A percentile compares a stretch with the other conserved stretches of the same genome.
Conservation (phyloP, 2,329 filamentous ascomycete genomes). For the Mariannaea elegans region DNA sequence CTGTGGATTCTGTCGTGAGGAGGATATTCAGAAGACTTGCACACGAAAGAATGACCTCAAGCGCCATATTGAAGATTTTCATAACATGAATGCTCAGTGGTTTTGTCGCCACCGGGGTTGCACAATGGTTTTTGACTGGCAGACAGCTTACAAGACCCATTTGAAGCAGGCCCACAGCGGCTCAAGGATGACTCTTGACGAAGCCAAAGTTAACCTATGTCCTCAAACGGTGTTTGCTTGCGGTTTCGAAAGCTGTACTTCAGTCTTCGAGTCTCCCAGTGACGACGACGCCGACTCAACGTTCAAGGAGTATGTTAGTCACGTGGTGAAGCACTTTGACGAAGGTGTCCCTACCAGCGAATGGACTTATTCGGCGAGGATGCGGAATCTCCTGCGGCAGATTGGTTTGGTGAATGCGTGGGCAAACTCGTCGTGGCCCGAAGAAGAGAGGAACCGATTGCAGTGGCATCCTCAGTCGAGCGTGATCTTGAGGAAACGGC, state of each 20-base stretch:
- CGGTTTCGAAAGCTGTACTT: slow-evolving; percentile 54
- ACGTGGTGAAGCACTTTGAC: slow-evolving; percentile 58
- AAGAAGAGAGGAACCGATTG: slow-evolving; percentile 46
- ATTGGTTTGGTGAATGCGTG: slow-evolving; percentile 48
- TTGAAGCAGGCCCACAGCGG: slow-evolving; percentile 55
- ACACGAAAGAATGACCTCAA: slow-evolving; percentile 59
- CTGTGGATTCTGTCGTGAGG: slow-evolving; percentile 54
- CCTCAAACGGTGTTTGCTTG: slow-evolving; percentile 59
- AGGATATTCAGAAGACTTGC: slow-evolving; percentile 52
- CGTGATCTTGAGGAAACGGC: slow-evolving; percentile 52
- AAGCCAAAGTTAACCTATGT: slow-evolving; percentile 54
- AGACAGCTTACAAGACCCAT: slow-evolving; percentile 57
- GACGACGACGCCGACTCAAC: slow-evolving; percentile 50
- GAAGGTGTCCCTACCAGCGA: slow-evolving; percentile 50
- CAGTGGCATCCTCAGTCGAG: slow-evolving; percentile 55
- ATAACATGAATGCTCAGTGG: slow-evolving; percentile 58
- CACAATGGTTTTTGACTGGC: slow-evolving; percentile 57
- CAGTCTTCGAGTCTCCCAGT: slow-evolving; percentile 54
- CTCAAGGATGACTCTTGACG: slow-evolving; percentile 51
- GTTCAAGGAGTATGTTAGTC: slow-evolving; percentile 56
- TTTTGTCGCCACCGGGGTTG: slow-evolving; percentile 55
- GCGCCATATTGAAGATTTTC: slow-evolving; percentile 58
- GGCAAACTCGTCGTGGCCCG: slow-evolving; percentile 47
- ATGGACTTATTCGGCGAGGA: slow-evolving; percentile 55
- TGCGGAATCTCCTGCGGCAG: slow-evolving; percentile 57